Conservation (phyloP, 345 rosid genomes). For the Aquilaria malaccensis region DNA sequence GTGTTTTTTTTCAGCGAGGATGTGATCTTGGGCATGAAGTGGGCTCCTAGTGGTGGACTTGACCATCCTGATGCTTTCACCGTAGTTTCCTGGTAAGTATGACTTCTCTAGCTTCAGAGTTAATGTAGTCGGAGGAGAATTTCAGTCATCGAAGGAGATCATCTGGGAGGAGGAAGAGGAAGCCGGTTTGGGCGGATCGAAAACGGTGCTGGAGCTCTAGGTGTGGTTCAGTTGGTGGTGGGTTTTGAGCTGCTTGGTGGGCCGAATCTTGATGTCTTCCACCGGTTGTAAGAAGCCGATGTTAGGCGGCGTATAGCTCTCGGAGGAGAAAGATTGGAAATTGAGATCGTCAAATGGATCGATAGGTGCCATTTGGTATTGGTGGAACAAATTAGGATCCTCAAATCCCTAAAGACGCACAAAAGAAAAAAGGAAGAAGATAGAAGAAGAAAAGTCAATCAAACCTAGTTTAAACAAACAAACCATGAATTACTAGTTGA, state of each 20-base stretch:
- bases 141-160: slow-evolving; percentile 33
- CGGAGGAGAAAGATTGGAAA: slow-evolving; percentile 21
- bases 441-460: too few species aligned
- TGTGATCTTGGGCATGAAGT: slow-evolving; percentile 57
- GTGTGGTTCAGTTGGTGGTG: neutral
- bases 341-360: slow-evolving; percentile 21
- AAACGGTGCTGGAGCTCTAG: slow-evolving; percentile 23
- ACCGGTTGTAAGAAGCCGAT: neutral
- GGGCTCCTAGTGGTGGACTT: slow-evolving; percentile 25
- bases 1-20: slow-evolving; percentile 77
- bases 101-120: neutral
- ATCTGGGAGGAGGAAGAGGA: slow-evolving; percentile 29
- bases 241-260: slow-evolving; percentile 29
- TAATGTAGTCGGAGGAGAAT: slow-evolving; percentile 16
- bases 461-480: too few species aligned
- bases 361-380: slow-evolving; percentile 17
- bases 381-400: slow-evolving; percentile 22
- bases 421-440: too few species aligned
- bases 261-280: slow-evolving; percentile 13
- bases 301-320: slow-evolving; percentile 10
- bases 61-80: neutral
- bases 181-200: slow-evolving; percentile 17
- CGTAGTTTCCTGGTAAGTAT: too few species aligned
- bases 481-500: too few species aligned
- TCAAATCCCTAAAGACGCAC: slow-evolving; percentile 17